Percentiles rank a stretch among this genome's conserved stretches.
phyloP scores from a whole-genome alignment of 2,329 filamentous ascomycete genomes.

The Xenoacremonium recifei region DNA sequence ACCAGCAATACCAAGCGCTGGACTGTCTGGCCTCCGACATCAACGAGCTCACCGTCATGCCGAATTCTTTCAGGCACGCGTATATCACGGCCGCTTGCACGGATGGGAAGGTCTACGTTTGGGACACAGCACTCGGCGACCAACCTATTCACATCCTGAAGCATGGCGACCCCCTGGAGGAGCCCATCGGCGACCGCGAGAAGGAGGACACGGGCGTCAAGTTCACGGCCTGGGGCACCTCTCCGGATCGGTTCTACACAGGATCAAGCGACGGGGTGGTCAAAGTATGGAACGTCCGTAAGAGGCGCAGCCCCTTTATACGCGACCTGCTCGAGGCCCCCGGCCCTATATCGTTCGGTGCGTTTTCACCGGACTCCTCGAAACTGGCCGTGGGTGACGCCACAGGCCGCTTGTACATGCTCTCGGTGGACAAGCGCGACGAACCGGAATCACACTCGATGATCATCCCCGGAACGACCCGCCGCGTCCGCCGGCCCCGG shows the following conservation, averaged over 20 bases:
- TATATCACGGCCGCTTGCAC: constrained; percentile 63
- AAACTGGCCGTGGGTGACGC: constrained; percentile 60
- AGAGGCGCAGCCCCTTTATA: constrained; percentile 42
- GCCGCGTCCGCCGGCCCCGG: constrained; percentile 43
- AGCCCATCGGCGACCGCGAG: constrained; percentile 45
- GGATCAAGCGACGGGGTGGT: constrained; percentile 62
- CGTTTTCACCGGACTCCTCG: constrained; percentile 56
- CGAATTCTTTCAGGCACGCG: constrained; percentile 48
- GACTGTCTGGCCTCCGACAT: constrained; percentile 61
- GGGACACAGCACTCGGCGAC: constrained; percentile 59
- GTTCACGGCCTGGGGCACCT: constrained; percentile 61
- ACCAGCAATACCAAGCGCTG: constrained; percentile 49
- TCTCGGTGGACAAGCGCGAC: constrained; percentile 48
- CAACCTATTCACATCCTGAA: constrained; percentile 53
- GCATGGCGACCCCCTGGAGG: constrained; percentile 47
- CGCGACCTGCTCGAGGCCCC: constrained; percentile 53
- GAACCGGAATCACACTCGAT: constrained; percentile 33
- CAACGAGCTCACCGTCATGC: constrained; percentile 60
- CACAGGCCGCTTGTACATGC: constrained; percentile 57
- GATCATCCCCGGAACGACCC: constrained; percentile 35
- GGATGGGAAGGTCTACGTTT: constrained; percentile 60
- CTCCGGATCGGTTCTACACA: constrained; percentile 58
- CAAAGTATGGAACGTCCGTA: constrained; percentile 62
- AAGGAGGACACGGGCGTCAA: constrained; percentile 61
- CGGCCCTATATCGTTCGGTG: constrained; percentile 56